A percentile compares a stretch with the other conserved stretches of the same genome.
phyloP scores from a whole-genome alignment of 805 yeast genomes.

The Diddensiella santjacobensis region DNA sequence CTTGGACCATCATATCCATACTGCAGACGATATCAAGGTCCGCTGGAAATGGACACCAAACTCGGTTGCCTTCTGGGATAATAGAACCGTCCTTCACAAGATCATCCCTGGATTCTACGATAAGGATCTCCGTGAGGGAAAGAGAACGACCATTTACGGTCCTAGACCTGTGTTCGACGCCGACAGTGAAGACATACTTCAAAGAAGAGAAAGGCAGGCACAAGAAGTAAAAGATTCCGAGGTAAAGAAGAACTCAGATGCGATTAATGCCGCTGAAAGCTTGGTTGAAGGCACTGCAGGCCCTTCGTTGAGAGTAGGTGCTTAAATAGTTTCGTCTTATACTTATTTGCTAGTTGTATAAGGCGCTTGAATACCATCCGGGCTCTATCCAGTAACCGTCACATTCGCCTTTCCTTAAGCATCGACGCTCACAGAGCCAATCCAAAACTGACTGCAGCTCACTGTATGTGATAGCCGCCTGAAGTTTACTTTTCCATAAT shows the following conservation, averaged over 20 bases:
- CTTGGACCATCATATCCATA: constrained; percentile 49
- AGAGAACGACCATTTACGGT: constrained; percentile 7
- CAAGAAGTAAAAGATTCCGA: background rate
- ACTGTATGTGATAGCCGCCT: constrained; percentile 22
- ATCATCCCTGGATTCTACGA: constrained; percentile 44
- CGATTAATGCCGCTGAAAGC: background rate
- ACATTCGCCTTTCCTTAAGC: constrained; percentile 13
- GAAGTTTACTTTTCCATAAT: constrained; percentile 24
- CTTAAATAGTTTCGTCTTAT: background rate
- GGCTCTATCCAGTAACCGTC: constrained; percentile 24
- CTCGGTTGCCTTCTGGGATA: constrained; percentile 73
- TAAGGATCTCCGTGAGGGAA: constrained; percentile 3
- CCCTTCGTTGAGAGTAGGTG: background rate
- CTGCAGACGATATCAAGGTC: constrained; percentile 57
- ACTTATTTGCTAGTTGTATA: background rate
- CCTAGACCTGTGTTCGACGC: constrained; percentile 7
- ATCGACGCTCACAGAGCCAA: constrained; percentile 25
- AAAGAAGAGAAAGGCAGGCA: background rate
- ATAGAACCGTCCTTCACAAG: constrained; percentile 60
- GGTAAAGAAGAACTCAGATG: no score
- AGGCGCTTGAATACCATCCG: constrained; percentile 26
- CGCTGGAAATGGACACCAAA: constrained; percentile 68
- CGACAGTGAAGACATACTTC: constrained; percentile 11
- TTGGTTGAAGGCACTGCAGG: background rate
- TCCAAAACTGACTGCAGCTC: constrained; percentile 29